Percentiles rank a stretch among this genome's conserved stretches.
phyloP scores from a whole-genome alignment of 2,329 filamentous ascomycete species.

The Neofusicoccum laricinum region DNA sequence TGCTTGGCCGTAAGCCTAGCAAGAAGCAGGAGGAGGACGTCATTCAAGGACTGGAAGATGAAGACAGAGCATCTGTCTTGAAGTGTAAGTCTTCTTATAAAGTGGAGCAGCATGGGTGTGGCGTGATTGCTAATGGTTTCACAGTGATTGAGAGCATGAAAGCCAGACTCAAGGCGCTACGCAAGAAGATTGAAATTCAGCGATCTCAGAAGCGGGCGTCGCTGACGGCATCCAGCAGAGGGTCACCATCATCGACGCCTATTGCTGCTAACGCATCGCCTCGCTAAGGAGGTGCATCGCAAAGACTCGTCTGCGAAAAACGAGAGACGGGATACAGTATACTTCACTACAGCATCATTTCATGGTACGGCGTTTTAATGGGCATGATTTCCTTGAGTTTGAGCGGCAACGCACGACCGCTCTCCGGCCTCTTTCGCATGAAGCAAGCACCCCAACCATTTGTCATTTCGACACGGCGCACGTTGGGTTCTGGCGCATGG shows the following conservation, averaged over 20 bases:
- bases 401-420: constrained; percentile 5
- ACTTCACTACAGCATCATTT: constrained; percentile 4
- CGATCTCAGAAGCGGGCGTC: constrained; percentile 30
- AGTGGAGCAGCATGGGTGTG: neutral
- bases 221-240: constrained; percentile 8
- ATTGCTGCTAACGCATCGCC: constrained; percentile 8
- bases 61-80: constrained; percentile 70
- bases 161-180: constrained; percentile 40
- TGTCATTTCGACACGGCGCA: constrained; percentile 13
- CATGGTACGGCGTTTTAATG: constrained; percentile 12
- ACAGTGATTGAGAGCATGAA: constrained; percentile 47
- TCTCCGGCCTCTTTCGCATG: constrained; percentile 9
- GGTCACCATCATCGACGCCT: constrained; percentile 8
- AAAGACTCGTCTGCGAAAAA: no score
- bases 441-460: constrained; percentile 13
- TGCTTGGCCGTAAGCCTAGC: constrained; percentile 45
- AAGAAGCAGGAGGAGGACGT: constrained; percentile 44
- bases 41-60: constrained; percentile 58
- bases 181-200: constrained; percentile 45
- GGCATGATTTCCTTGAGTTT: constrained; percentile 5
- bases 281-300: neutral
- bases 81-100: constrained; percentile 58
- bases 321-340: neutral
- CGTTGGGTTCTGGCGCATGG: constrained; percentile 14
- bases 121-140: neutral